A percentile compares a stretch with the other conserved stretches of the same genome.
These are phyloP conservation scores for Dictyostelium firmibasis DNA, from an alignment of 78 protist species.

Conservation along the genomic window DNA sequence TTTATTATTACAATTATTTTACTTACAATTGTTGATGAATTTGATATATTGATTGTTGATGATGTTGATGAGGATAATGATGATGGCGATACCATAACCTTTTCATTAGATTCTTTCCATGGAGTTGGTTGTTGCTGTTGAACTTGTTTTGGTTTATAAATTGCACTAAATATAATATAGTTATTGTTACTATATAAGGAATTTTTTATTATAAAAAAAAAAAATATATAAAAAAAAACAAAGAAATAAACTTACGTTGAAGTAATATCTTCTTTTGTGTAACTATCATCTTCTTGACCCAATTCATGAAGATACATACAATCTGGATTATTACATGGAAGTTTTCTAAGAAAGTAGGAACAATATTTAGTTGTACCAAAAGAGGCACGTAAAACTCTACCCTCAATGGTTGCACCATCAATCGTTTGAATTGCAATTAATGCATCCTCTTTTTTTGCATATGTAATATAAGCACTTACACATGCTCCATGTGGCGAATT, in stretches of 20 bases:
- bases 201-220: neutral
- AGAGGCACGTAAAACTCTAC: constrained; percentile 84
- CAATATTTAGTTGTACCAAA: constrained; percentile 98
- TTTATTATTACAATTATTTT: neutral
- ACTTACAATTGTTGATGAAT: constrained; percentile 34
- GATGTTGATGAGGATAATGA: constrained; percentile 9
- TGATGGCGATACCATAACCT: neutral
- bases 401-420: constrained; percentile 87
- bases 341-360: constrained; percentile 86
- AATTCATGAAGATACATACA: constrained; percentile 97
- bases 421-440: constrained; percentile 73
- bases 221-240: neutral
- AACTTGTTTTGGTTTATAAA: constrained; percentile 11
- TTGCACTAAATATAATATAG: neutral
- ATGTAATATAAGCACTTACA: constrained; percentile 90
- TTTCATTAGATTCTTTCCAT: constrained; percentile 25
- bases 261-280: constrained; percentile 92
- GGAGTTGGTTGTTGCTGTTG: neutral
- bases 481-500: constrained; percentile 82
- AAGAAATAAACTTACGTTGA: constrained; percentile 64
- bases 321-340: constrained; percentile 93
- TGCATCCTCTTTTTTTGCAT: constrained; percentile 86
- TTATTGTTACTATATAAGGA: no score
- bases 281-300: constrained; percentile 88
- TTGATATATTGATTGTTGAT: neutral